phyloP scores from a whole-genome alignment of 345 rosid species.

The Noccaea bulbosa region DNA sequence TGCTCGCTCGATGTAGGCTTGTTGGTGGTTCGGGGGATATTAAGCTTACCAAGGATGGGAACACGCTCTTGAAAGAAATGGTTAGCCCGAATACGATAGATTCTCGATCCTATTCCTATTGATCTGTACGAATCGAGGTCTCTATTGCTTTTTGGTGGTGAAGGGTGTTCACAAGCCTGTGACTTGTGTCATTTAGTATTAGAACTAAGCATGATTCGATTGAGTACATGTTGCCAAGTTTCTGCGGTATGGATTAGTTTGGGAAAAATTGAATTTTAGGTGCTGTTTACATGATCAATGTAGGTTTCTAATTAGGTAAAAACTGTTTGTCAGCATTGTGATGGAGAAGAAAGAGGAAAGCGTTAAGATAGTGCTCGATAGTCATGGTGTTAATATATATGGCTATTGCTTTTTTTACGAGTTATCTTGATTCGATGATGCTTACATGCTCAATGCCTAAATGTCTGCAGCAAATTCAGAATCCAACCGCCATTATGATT shows the following conservation, averaged over 20 bases:
- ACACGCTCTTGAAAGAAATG: conserved; percentile 97
- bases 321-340: not conserved
- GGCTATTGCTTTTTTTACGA: conserved; percentile 4
- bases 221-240: not conserved
- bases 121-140: conserved; percentile 27
- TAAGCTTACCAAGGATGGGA: conserved; percentile 97
- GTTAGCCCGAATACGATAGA: conserved; percentile 39
- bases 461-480: conserved; percentile 95
- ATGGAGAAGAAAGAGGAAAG: conserved; percentile 3
- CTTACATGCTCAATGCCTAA: conserved; percentile 50
- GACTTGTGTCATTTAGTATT: no score
- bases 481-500: conserved; percentile 97
- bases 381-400: not conserved
- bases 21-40: conserved; percentile 99
- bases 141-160: conserved; percentile 14
- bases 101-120: conserved; percentile 29
- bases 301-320: conserved; percentile 6
- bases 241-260: conserved; percentile 1
- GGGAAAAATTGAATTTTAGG: not conserved
- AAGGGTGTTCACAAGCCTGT: not conserved
- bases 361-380: not conserved
- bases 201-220: conserved; percentile 7
- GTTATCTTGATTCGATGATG: conserved; percentile 15
- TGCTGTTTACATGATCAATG: conserved; percentile 9
- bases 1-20: conserved; percentile 56